Base-by-base conservation (phyloP, 306 rosid genomes). In the Glycyrrhiza uralensis region DNA sequence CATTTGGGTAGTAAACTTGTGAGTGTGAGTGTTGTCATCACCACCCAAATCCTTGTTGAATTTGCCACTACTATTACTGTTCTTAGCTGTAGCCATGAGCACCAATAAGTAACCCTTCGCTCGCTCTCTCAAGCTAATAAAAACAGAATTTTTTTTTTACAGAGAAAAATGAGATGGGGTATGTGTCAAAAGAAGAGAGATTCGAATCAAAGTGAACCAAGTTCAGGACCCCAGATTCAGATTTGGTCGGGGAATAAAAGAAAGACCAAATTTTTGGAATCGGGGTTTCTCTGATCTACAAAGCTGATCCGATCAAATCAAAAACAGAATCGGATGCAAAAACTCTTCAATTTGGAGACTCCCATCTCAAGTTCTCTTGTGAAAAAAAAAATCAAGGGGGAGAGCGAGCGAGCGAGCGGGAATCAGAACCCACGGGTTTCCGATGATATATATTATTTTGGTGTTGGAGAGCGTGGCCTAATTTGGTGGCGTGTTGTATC, bases 241-340 rank as follows among this genome's bases (percentile, higher is more conserved):
- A 72, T 26, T 62, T 38, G 55, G 76, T 69, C 67, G 30, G 22
- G 19, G 60, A 76, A 36, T 17, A 33, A 69, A 64, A 44, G 8
- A 33, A 75, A 76, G 75, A 77, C 64, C 35, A 29, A 73, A 55
- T 28, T 36, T 66, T 75, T 46, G 44, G 78, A 73, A 60, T 36
- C 84, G 15, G 77, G 84, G 78, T 49, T 66, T 11, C 76, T 15
- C 6, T 38, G 35, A 46, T 38, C 4, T 55, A 28, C 26, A 45
- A 19, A 79, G 75, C 70, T 66, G 33, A 83, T 85, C 88, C 72
- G 84, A 77, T 78, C 19, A 72, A 83, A 75, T 66, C 14, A 79
- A 90, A 85, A 88, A 74, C 75, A 79, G 89, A 81, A 83, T 76
- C 87, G 81, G 87, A 85, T 78, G 44, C 79, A 11, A 64, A 75